phyloP scores from a whole-genome alignment of 257 asterid genomes.

The Asclepias syriaca region DNA sequence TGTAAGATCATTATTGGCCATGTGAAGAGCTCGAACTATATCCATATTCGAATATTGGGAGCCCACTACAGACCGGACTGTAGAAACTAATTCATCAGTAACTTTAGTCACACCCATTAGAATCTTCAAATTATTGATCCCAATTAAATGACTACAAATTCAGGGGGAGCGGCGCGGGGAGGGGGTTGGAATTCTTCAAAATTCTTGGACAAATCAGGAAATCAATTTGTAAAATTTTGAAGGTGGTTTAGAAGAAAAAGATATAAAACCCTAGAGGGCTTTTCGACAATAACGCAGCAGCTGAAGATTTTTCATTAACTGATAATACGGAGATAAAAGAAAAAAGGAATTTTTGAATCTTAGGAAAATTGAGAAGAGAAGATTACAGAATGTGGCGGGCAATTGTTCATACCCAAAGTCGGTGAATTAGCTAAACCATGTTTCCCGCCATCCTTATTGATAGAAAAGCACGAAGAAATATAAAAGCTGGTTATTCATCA shows the following conservation, averaged over 20 bases:
- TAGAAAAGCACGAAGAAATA: no score
- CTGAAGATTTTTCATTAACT: neutral
- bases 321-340: neutral
- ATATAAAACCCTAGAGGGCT: neutral
- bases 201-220: neutral
- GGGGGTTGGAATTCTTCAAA: neutral
- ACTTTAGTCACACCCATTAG: conserved; percentile 57
- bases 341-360: neutral
- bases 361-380: no score
- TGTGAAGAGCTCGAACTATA: conserved; percentile 85
- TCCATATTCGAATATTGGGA: conserved; percentile 70
- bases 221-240: conserved; percentile 1
- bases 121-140: neutral
- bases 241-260: neutral
- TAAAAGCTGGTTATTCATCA: no score
- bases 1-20: conserved; percentile 87
- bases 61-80: conserved; percentile 79
- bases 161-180: no score
- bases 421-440: no score
- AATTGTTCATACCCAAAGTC: neutral
- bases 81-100: conserved; percentile 59
- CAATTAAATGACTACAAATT: neutral
- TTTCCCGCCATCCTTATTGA: conserved; percentile 6
- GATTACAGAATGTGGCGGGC: neutral
- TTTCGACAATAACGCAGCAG: neutral